phyloP scores from a whole-genome alignment of 352 stramenopile genomes.

The Phytophthora multivora region DNA sequence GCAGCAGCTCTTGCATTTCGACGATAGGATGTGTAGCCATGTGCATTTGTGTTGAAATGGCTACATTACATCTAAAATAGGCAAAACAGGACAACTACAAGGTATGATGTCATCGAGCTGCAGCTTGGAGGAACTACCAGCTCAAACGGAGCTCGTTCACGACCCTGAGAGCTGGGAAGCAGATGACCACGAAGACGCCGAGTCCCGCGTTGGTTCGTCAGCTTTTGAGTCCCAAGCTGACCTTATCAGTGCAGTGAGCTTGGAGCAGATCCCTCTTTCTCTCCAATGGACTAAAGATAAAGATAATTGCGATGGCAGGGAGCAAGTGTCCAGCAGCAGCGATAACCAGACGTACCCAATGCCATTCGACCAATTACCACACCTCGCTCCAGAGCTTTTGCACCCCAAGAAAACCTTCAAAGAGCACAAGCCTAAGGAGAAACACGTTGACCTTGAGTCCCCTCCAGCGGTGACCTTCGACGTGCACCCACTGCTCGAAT shows the following conservation, averaged over 20 bases:
- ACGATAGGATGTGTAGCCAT: constrained; percentile 6
- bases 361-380: constrained; percentile 20
- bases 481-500: constrained; percentile 48
- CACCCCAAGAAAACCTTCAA: constrained; percentile 21
- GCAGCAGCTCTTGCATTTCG: background rate
- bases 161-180: constrained; percentile 13
- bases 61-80: constrained; percentile 4
- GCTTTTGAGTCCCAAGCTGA: constrained; percentile 16
- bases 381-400: constrained; percentile 16
- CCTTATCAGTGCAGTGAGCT: background rate
- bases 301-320: background rate
- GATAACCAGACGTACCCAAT: constrained; percentile 3
- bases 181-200: constrained; percentile 8
- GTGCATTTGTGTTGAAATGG: constrained; percentile 3
- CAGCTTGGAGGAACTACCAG: constrained; percentile 14
- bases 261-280: constrained; percentile 23
- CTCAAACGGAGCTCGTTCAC: constrained; percentile 6
- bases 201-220: constrained; percentile 6
- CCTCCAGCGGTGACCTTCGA: constrained; percentile 16
- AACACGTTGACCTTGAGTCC: constrained; percentile 6
- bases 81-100: too few relatives aligned
- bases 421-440: constrained; percentile 13
- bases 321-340: background rate
- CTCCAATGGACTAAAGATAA: background rate
- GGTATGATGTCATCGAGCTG: constrained; percentile 6